Evolutionary conservation across 1,284 basidiomycete genomes (phyloP).

Genomic region (Prillingera fragicola): DNA sequence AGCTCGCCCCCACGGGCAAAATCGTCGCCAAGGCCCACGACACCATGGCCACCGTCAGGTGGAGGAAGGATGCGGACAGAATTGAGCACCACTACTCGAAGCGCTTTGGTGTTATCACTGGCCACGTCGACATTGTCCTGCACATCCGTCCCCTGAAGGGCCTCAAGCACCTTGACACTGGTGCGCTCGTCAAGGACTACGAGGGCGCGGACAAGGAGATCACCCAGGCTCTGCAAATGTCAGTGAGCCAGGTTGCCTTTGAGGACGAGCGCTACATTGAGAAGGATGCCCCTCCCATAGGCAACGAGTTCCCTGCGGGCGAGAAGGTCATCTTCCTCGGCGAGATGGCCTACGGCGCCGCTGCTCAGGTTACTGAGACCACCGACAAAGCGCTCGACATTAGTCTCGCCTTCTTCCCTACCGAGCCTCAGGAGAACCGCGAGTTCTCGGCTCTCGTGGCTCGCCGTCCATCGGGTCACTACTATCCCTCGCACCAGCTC

Average conservation of each 20-base stretch:
- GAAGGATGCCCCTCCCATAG: slow-evolving; percentile 68
- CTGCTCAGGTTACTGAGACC: slow-evolving; percentile 76
- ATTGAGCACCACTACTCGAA: slow-evolving; percentile 86
- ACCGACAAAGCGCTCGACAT: slow-evolving; percentile 65
- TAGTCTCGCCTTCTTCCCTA: slow-evolving; percentile 76
- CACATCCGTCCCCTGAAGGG: slow-evolving; percentile 85
- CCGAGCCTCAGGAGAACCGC: slow-evolving; percentile 70
- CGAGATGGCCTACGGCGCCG: slow-evolving; percentile 86
- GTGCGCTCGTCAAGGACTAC: slow-evolving; percentile 92
- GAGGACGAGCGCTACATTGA: slow-evolving; percentile 86
- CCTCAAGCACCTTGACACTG: slow-evolving; percentile 78
- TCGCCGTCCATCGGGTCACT: slow-evolving; percentile 56
- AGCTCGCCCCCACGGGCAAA: slow-evolving; percentile 57
- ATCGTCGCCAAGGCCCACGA: slow-evolving; percentile 68
- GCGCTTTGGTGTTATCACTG: slow-evolving; percentile 77
- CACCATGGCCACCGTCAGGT: slow-evolving; percentile 59
- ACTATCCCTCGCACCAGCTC: slow-evolving; percentile 69
- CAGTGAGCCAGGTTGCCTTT: slow-evolving; percentile 67
- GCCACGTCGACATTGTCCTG: slow-evolving; percentile 69
- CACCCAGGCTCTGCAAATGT: slow-evolving; percentile 80
- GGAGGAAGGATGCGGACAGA: slow-evolving; percentile 71
- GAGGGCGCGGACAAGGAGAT: slow-evolving; percentile 73
- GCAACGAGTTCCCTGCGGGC: slow-evolving; percentile 83
- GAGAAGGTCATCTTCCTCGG: slow-evolving; percentile 95
- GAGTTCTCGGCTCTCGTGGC: slow-evolving; percentile 65